Percentiles rank a stretch among this genome's conserved stretches.
Evolutionary conservation across 345 rosid genomes (phyloP).

Genomic region (Linum trigynum): DNA sequence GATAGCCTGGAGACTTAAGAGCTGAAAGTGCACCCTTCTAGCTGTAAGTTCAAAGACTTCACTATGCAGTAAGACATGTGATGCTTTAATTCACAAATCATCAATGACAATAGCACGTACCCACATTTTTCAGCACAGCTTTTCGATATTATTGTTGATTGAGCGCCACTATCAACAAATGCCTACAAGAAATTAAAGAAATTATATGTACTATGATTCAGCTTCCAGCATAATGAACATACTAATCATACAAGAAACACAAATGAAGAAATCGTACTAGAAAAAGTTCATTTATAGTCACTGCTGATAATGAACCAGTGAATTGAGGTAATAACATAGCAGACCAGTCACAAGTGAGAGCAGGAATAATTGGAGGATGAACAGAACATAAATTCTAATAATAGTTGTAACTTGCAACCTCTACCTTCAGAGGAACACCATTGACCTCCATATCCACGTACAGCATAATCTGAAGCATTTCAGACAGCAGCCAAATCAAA

Average conservation of each 20-base stretch:
- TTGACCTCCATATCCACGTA: slow-evolving; percentile 99
- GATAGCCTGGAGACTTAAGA: too few species aligned
- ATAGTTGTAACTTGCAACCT: background rate
- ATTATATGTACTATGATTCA: background rate
- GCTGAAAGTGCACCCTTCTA: too few species aligned
- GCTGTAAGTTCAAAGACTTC: too few species aligned
- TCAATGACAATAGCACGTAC: slow-evolving; percentile 31
- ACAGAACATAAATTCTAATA: background rate
- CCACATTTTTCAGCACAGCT: slow-evolving; percentile 95
- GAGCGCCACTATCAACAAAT: slow-evolving; percentile 97
- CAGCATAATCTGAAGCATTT: slow-evolving; percentile 64
- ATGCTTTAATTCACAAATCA: background rate
- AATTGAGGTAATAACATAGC: too few species aligned
- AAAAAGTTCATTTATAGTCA: too few species aligned
- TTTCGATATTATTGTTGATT: slow-evolving; percentile 95
- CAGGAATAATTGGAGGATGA: background rate
- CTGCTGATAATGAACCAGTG: too few species aligned
- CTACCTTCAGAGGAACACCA: slow-evolving; percentile 87
- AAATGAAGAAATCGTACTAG: too few species aligned
- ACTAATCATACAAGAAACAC: background rate
- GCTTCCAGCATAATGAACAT: background rate
- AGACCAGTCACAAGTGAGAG: background rate
- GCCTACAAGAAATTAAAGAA: slow-evolving; percentile 44
- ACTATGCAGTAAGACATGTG: background rate
- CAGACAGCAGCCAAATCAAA: slow-evolving; percentile 5